Base-by-base conservation (phyloP, 306 rosid genomes). In the Cucurbita maxima region DNA sequence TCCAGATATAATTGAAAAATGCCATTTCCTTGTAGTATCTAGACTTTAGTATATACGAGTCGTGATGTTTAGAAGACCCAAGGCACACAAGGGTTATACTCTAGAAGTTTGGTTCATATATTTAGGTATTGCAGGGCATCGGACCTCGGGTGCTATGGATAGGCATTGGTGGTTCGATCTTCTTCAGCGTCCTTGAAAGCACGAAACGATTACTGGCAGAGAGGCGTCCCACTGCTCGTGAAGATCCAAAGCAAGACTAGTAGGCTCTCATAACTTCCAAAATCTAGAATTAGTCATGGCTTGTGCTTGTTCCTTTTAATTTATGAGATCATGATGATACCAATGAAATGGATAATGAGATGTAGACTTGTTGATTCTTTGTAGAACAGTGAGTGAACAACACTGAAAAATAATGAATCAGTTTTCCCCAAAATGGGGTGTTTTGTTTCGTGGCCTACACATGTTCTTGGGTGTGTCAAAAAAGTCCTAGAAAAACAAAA, bases 131-230 rank as follows among this genome's bases (percentile, higher is more conserved):
- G 75, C 83, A 83, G 89, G 89, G 89, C 14, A 83, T 85, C 47
- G 87, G 82, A 22, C 89, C 89, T n/a, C 82, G 89, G 77, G 89
- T 85, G 37, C 63, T 85, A 51, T 83, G 87, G 87, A 81, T 85
- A 75, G 89, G 89, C 62, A 79, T 86, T 5, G 89, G 89, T 1
- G 89, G 87, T 41, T 83, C 87, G 0, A 85, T 83, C 61, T 86
- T 83, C 59, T 86, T 83, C 13, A 79, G 85, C 7, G 87, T 86
- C 10, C 83, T 86, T 6, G 89, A 86, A 81, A 53, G 87, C 36
- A 79, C 87, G 0, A 86, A 86, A 75, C 83, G 56, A 22, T 58
- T 71, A 9, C 87, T 86, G 30, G 80, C 82, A 19, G 77, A 86
- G 74, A 71, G 83, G 74, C 85, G 82, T 47, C 85, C 79, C 0